Evolutionary conservation across 768 basidiomycete genomes (phyloP).

Genomic region (Tulasnella sp.): DNA sequence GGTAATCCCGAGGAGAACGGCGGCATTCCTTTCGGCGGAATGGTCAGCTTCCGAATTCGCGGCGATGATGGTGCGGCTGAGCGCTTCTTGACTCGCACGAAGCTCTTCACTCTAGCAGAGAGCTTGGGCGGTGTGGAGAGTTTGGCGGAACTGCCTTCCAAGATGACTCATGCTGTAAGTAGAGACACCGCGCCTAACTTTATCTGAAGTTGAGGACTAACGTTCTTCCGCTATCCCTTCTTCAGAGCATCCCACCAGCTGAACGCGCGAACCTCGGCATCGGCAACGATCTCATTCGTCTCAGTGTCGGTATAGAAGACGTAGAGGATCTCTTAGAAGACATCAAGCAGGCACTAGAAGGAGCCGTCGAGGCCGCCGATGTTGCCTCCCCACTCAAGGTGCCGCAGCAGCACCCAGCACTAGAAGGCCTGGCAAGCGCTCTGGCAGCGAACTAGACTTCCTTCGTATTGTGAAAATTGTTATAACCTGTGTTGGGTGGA

Average conservation of each 20-base stretch:
- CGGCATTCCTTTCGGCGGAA: constrained; percentile 89
- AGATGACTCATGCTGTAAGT: constrained; percentile 80
- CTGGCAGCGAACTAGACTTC: constrained; percentile 11
- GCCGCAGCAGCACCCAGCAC: not conserved
- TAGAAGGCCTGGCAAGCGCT: not conserved
- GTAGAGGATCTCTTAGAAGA: constrained; percentile 76
- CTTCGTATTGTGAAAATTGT: not conserved
- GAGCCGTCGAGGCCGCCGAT: constrained; percentile 41
- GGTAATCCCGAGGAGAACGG: constrained; percentile 41
- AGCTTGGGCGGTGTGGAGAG: constrained; percentile 91
- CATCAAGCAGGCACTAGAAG: constrained; percentile 65
- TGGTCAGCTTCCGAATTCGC: constrained; percentile 72
- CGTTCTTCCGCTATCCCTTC: constrained; percentile 13
- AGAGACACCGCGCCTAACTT: not conserved
- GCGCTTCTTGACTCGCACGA: constrained; percentile 64
- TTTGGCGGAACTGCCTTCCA: constrained; percentile 80
- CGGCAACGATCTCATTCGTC: constrained; percentile 69
- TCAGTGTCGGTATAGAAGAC: constrained; percentile 91
- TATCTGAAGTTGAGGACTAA: not conserved
- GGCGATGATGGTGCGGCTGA: constrained; percentile 59
- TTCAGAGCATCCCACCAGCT: constrained; percentile 61
- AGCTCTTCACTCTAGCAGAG: constrained; percentile 83
- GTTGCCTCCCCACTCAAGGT: constrained; percentile 17
- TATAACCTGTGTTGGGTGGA: not conserved
- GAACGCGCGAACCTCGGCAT: constrained; percentile 71